phyloP scores from a whole-genome alignment of 768 basidiomycete genomes.

The Tulasnella sp. region DNA sequence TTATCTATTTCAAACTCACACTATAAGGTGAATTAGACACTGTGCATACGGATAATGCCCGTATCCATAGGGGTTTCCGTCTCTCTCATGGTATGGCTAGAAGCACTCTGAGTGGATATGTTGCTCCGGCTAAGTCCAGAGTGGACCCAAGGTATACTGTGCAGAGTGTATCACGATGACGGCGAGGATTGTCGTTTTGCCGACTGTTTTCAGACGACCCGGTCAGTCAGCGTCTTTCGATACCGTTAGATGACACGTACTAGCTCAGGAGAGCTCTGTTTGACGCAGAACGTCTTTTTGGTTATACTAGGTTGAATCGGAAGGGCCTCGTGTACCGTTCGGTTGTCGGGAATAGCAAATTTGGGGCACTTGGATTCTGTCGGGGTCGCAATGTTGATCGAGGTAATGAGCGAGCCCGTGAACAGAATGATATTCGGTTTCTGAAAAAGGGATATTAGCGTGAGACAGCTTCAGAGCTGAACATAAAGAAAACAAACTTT shows the following conservation, averaged over 20 bases:
- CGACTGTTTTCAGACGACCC: no score
- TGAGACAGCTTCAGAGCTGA: background rate
- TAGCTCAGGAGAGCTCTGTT: background rate
- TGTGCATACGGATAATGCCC: no score
- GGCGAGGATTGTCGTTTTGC: no score
- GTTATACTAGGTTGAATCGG: background rate
- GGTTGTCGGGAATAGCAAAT: background rate
- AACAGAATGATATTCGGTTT: background rate
- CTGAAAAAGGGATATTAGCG: background rate
- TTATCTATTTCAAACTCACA: no score
- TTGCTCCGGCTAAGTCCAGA: no score
- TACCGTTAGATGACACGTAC: background rate
- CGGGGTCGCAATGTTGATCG: background rate
- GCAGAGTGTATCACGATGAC: no score
- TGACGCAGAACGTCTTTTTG: background rate
- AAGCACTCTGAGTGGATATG: no score
- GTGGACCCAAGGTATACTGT: no score
- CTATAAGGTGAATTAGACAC: no score
- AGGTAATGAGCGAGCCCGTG: background rate
- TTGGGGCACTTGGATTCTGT: background rate
- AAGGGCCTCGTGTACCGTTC: background rate
- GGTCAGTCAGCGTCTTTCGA: no score
- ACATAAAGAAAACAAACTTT: background rate
- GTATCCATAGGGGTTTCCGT: no score
- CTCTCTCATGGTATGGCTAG: no score